A percentile compares a stretch with the other conserved stretches of the same genome.
Evolutionary conservation across 2,329 filamentous ascomycete genomes (phyloP).

Genomic region (Didymosphaeria variabile): DNA sequence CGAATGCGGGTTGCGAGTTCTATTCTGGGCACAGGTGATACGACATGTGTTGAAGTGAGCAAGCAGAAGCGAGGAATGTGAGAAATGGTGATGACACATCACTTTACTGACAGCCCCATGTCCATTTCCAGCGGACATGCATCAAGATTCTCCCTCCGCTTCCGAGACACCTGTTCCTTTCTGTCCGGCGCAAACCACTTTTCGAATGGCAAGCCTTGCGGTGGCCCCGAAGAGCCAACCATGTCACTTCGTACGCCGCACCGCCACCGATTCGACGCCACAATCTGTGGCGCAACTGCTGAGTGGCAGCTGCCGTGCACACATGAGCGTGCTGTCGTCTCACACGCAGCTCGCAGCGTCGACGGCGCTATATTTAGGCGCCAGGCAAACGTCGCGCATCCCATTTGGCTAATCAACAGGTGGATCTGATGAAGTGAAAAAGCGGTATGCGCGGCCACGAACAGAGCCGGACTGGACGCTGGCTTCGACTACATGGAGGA

Average conservation of each 20-base stretch:
- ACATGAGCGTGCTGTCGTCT: slow-evolving; percentile 14
- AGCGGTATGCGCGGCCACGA: slow-evolving; percentile 12
- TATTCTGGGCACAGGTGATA: slow-evolving; percentile 12
- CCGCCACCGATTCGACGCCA: slow-evolving; percentile 3
- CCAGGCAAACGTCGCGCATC: slow-evolving; percentile 12
- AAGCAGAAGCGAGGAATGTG: slow-evolving; percentile 6
- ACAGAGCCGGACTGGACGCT: background rate
- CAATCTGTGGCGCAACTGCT: slow-evolving; percentile 3
- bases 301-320: background rate
- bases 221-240: slow-evolving; percentile 1
- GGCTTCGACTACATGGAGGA: background rate
- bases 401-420: slow-evolving; percentile 12
- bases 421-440: slow-evolving; percentile 6
- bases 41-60: slow-evolving; percentile 3
- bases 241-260: background rate
- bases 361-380: slow-evolving; percentile 14
- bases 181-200: background rate
- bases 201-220: background rate
- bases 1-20: background rate
- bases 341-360: slow-evolving; percentile 15
- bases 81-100: slow-evolving; percentile 11
- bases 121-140: background rate
- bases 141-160: background rate
- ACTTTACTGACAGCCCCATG: background rate
- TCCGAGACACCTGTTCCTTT: background rate